Evolutionary conservation across 129 eudicot species (phyloP), one percentile per base, ranked within the genome.

Genomic region (Helichrysum umbraculigerum): DNA sequence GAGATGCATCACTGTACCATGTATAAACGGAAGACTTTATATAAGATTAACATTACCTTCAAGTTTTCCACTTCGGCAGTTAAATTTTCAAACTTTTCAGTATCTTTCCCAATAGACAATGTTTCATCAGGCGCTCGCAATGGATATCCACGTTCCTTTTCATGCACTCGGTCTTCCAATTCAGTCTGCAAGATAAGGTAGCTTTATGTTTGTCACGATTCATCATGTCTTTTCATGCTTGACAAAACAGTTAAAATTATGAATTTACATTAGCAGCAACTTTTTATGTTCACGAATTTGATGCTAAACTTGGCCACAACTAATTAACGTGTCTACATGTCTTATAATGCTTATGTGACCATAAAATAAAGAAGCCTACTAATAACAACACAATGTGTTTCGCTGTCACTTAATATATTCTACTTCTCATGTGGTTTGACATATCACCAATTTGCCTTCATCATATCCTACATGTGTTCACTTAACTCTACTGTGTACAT

Each of bases 101-200:
- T 81, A 79, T 92, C 89, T 83, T 83, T 61, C 76, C 77, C 80
- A 59, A 83, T 80, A 6, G 89, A 76, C 66, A 81, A 47, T 72
- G 91, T 89, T 75, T 83, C 93, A 81, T 83, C 86, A 57, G 86
- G 74, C 73, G 96, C 91, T 75, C 81, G 89, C 77, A 81, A 85
- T 69, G 90, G 81, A 71, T 69, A 71, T 67, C 82, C 92, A 72
- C 82, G 86, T 79, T 88, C 90, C 72, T 85, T 75, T 20, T 44
- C 72, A 67, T 83, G 79, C 78, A 76, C 86, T 21, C 79, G 78
- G 71, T 86, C 91, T 81, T 92, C 90, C 71, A 71, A 71, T 68
- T 87, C 93, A 68, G 75, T 76, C 98, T 92, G 91, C 34, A 74
- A 72, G n/a, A 76, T 74, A 77, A 21, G 63, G 44, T 68, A 32